Base-by-base conservation (phyloP, 108 stramenopile genomes). In the Pseudonitzschia multiseries region DNA sequence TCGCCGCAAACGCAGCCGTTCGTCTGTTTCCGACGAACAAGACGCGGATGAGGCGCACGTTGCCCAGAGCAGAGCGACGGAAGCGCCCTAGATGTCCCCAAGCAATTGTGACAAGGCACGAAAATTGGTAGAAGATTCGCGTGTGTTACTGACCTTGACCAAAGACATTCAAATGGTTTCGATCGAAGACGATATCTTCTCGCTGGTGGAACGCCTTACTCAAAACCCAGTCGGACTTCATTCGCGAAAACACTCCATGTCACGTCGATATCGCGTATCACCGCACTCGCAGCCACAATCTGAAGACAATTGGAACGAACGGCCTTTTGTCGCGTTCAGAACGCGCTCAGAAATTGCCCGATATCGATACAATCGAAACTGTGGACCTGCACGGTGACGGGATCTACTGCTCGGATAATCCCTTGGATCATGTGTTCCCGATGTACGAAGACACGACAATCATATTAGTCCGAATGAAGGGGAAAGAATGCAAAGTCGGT, bases 391-490 rank as follows among this genome's bases (percentile, higher is more conserved):
- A n/a, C 50, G 50, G 50, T 51, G 50, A 51, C 20, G 50, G 50
- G 17, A 51, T 51, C 50, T 51, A 51, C n/a, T 51, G 50, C 9
- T 51, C 50, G n/a, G 50, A 51, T n/a, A 3, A 51, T n/a, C 50
- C 50, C n/a, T 3, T 51, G 10, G 1, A 4, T 3, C 1, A n/a
- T n/a, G 4, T n/a, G 2, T 1, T 8, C 9, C 50, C 17, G 9
- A 17, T 2, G 9, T 51, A 8, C 9, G 50, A 9, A 17, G 50
- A 51, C n/a, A 51, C 50, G 1, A 51, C 50, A 3, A 51, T 51
- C n/a, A n/a, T 51, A 51, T 51, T 51, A n/a, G 50, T n/a, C 3
- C 17, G 50, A 51, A 51, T 51, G 50, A 51, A 51, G n/a, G 50
- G 50, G n/a, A n/a, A n/a, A n/a, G 50, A 8, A 51, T 4, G 20